phyloP scores from a whole-genome alignment of 345 rosid species.

The Eucalyptus curtisii region DNA sequence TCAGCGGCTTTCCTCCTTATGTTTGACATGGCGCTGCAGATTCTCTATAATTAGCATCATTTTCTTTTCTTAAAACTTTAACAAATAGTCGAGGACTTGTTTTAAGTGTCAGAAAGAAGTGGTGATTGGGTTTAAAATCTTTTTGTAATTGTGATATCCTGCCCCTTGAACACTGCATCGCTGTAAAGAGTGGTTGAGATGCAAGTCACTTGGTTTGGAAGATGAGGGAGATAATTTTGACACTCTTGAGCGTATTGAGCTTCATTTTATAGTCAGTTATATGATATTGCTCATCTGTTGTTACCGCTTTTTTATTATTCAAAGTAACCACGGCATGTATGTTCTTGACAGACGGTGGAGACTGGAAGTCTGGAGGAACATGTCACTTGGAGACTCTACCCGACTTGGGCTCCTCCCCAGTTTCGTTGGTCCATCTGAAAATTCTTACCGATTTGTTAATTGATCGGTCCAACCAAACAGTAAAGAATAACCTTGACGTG shows the following conservation, averaged over 20 bases:
- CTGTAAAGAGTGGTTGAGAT: not conserved
- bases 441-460: conserved; percentile 20
- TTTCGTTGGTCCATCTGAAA: conserved; percentile 12
- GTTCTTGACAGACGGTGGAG: conserved; percentile 43
- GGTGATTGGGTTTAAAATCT: not conserved
- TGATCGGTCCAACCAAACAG: conserved; percentile 14
- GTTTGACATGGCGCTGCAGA: not conserved
- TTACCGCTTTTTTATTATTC: not conserved
- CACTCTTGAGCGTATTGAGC: not conserved
- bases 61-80: not conserved
- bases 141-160: not conserved
- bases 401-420: conserved; percentile 24
- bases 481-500: conserved; percentile 10
- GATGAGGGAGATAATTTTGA: not conserved
- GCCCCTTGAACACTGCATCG: not conserved
- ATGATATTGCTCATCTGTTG: not conserved
- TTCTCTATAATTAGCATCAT: not conserved
- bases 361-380: conserved; percentile 42
- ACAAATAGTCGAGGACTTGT: not conserved
- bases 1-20: not conserved
- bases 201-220: not conserved
- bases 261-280: not conserved
- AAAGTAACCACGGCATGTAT: not conserved
- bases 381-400: conserved; percentile 68
- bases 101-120: not conserved